Evolutionary conservation across 2,329 filamentous ascomycete species (phyloP).

Genomic region (Colletotrichum lini): DNA sequence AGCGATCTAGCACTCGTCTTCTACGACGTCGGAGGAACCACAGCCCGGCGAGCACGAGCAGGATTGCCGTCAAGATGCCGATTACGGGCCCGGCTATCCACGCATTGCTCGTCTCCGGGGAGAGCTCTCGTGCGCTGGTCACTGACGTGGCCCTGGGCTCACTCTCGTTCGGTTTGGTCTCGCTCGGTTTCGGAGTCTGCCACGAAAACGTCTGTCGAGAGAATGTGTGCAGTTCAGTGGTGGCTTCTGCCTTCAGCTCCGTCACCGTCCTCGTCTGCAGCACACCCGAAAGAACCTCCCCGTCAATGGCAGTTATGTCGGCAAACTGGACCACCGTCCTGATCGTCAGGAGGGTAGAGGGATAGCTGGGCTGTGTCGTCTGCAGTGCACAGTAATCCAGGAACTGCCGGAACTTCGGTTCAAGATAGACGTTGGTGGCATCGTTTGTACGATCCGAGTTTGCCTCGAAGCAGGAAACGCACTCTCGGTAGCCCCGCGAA

Average conservation of each 20-base stretch:
- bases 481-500: neutral
- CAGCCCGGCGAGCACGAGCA: neutral
- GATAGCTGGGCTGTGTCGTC: neutral
- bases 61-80: neutral
- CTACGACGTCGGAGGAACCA: constrained; percentile 18
- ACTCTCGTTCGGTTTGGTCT: neutral
- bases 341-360: neutral
- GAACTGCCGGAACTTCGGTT: constrained; percentile 7
- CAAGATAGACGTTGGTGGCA: neutral
- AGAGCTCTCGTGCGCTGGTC: neutral
- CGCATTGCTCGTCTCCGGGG: neutral
- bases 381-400: neutral
- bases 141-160: neutral
- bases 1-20: neutral
- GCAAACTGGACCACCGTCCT: neutral
- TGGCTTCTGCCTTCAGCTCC: neutral
- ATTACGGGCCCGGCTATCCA: constrained; percentile 29
- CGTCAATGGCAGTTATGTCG: neutral
- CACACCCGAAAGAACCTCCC: neutral
- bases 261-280: neutral
- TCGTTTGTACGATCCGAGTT: neutral
- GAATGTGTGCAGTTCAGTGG: neutral
- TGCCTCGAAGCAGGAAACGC: neutral
- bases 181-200: no score
- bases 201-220: neutral